These are phyloP conservation scores for Capsaspora owczarzaki DNA, from an alignment of 78 protist species.

Conservation along the genomic window DNA sequence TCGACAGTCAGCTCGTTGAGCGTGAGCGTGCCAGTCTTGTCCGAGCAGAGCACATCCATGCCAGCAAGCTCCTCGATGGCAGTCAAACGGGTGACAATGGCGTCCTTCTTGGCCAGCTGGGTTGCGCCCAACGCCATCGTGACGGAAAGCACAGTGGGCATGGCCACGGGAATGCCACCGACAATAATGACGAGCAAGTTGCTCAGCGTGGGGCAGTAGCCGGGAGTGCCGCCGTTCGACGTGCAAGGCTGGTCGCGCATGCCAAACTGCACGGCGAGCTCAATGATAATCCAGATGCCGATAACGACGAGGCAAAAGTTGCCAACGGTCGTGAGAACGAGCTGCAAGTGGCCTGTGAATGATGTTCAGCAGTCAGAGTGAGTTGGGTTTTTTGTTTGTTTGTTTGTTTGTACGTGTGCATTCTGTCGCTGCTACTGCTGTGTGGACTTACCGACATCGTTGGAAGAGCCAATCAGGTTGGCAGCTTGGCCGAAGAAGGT, in stretches of 20 bases:
- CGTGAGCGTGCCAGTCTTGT: constrained; percentile 96
- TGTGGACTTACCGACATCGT: neutral
- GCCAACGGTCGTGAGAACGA: constrained; percentile 53
- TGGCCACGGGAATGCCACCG: constrained; percentile 68
- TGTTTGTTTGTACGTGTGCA: too few relatives aligned
- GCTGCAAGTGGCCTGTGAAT: constrained; percentile 56
- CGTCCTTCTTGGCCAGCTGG: constrained; percentile 58
- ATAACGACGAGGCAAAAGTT: constrained; percentile 50
- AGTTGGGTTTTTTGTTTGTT: too few relatives aligned
- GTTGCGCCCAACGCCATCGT: constrained; percentile 80
- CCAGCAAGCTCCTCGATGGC: constrained; percentile 56
- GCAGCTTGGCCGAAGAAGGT: constrained; percentile 82
- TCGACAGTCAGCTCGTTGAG: constrained; percentile 79
- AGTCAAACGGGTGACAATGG: constrained; percentile 72
- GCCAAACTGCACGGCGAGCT: constrained; percentile 44
- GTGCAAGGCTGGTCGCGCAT: constrained; percentile 14
- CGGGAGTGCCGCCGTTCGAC: neutral
- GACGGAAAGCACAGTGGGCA: constrained; percentile 74
- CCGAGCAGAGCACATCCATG: constrained; percentile 56
- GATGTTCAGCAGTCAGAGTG: neutral
- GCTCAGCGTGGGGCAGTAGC: constrained; percentile 38
- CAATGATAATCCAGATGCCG: constrained; percentile 46
- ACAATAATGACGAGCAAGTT: constrained; percentile 57
- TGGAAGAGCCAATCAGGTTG: constrained; percentile 41
- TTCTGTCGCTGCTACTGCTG: too few relatives aligned